Evolutionary conservation across 179 eudicot genomes (phyloP), one percentile per base, ranked within the genome.

Genomic region (Spinacia oleracea): DNA sequence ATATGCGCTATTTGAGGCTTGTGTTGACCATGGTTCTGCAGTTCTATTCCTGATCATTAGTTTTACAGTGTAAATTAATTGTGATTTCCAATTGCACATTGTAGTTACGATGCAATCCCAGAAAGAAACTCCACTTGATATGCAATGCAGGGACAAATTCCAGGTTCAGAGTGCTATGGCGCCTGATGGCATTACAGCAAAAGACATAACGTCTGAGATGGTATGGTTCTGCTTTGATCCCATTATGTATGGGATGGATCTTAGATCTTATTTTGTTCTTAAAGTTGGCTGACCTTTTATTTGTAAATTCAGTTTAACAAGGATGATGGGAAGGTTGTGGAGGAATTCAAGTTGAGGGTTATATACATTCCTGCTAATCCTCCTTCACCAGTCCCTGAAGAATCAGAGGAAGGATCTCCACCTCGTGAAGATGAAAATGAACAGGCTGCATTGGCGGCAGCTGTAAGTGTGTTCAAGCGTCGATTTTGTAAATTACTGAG

Each of bases 311-410:
- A 93, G 98, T 93, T 93, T 78, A 92, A 83, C 75, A 92, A 84
- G 87, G 95, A 84, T 72, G 91, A 84, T 5, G 91, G 90, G 53
- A 92, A 87, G 80, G 82, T 86, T 73, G 79, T 93, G 23, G 93
- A 88, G 76, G 97, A 93, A 83, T 85, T 88, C 80, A 92, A 88
- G 79, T 81, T 93, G 83, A 87, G 92, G 84, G 98, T 93, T 77
- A 84, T 87, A 64, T 92, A 86, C 66, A 76, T 93, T 78, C 90
- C 92, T 73, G 94, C 93, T 7, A 91, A 93, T 71, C 97, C 96
- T 80, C 97, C 97, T 35, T 93, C 97, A 45, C 97, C 97, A n/a
- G 97, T 93, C 66, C 96, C 96, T 18, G 96, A 91, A 88, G 96
- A 88, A 83, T 88, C 93, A 16, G 97, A 93, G 81, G 96, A 91